Conservation (phyloP, 306 rosid genomes). For the Rosa rugosa region DNA sequence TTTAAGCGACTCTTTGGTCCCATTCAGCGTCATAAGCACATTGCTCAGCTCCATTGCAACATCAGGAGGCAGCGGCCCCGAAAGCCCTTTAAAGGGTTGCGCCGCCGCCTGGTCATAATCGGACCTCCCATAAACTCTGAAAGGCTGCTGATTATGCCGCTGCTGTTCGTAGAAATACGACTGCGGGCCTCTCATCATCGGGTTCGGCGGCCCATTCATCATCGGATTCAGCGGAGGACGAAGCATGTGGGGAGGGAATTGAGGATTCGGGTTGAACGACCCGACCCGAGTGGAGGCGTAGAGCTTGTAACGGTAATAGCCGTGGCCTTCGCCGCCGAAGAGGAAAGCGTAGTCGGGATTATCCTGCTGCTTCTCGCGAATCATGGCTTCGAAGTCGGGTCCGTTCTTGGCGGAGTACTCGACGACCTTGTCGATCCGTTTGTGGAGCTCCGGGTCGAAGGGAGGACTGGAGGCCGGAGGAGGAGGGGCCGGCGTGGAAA, state of each 20-base stretch:
- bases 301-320: slow-evolving; percentile 78
- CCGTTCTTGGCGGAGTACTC: slow-evolving; percentile 91
- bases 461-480: too few species aligned
- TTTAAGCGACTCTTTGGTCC: slow-evolving; percentile 90
- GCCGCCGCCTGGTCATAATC: slow-evolving; percentile 75
- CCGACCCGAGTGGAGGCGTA: slow-evolving; percentile 72
- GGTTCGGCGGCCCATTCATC: slow-evolving; percentile 53
- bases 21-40: slow-evolving; percentile 70
- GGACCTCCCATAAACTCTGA: slow-evolving; percentile 65
- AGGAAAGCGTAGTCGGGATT: slow-evolving; percentile 90
- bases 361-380: slow-evolving; percentile 88
- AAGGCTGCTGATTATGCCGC: slow-evolving; percentile 76
- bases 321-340: slow-evolving; percentile 93
- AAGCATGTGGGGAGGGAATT: slow-evolving; percentile 58
- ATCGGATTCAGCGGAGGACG: slow-evolving; percentile 82
- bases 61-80: slow-evolving; percentile 92
- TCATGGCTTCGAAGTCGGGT: slow-evolving; percentile 95
- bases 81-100: slow-evolving; percentile 71
- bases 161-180: slow-evolving; percentile 78
- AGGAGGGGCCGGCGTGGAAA: too few species aligned
- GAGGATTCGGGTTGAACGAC: slow-evolving; percentile 55
- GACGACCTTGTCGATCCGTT: slow-evolving; percentile 84
- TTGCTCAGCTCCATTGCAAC: slow-evolving; percentile 69
- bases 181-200: slow-evolving; percentile 61
- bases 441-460: slow-evolving; percentile 88